Evolutionary conservation across 768 basidiomycete species (phyloP).

Genomic region (Termitomyces heimii): DNA sequence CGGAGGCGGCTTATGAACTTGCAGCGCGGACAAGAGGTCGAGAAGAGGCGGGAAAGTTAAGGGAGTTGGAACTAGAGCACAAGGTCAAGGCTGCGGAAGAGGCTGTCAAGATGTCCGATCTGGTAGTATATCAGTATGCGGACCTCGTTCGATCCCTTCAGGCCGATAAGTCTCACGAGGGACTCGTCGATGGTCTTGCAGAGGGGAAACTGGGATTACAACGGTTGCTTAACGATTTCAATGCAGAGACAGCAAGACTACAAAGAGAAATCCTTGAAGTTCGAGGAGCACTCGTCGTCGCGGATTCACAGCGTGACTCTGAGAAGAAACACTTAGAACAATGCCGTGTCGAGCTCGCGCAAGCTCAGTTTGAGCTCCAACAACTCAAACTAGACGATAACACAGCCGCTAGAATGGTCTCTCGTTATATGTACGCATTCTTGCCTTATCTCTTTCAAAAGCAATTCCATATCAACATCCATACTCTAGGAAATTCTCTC

Average conservation of each 20-base stretch:
- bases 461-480: background rate
- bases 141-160: constrained; percentile 66
- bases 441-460: background rate
- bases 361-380: constrained; percentile 45
- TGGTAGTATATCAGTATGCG: constrained; percentile 68
- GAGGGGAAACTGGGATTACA: constrained; percentile 46
- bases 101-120: constrained; percentile 55
- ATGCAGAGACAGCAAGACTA: constrained; percentile 38
- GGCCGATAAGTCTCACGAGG: constrained; percentile 23
- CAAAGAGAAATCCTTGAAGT: constrained; percentile 36
- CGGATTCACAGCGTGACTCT: constrained; percentile 37
- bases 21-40: constrained; percentile 47
- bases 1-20: constrained; percentile 50
- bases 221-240: constrained; percentile 42
- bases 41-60: constrained; percentile 45
- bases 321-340: constrained; percentile 37
- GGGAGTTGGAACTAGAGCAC: constrained; percentile 44
- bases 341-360: constrained; percentile 39
- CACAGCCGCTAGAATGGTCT: constrained; percentile 79
- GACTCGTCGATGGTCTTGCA: constrained; percentile 31
- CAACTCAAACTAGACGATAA: constrained; percentile 56
- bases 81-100: constrained; percentile 46
- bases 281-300: constrained; percentile 35
- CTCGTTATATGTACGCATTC: constrained; percentile 69
- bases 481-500: constrained; percentile 70